Base-by-base conservation (phyloP, 2,329 filamentous ascomycete species). In the Pezicula radicicola region DNA sequence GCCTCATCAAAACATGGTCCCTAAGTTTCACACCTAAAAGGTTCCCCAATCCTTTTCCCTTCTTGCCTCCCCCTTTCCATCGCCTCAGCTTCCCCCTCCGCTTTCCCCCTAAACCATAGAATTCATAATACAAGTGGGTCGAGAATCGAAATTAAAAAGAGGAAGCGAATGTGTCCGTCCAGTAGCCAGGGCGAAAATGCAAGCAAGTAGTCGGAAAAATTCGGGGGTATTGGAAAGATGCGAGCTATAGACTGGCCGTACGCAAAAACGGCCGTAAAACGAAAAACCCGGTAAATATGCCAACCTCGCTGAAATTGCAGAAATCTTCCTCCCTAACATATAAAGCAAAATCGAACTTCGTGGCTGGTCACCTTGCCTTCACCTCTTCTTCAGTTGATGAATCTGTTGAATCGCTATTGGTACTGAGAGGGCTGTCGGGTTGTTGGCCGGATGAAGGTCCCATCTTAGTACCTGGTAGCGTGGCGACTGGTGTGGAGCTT, bases 371-470 rank as follows among this genome's bases (percentile, higher is more conserved):
- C 48, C 40, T 27, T 21, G 44, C 49, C 33, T 41, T 27, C 33
- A 42, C 41, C 25, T 57, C 50, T 16, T 50, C 54, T 25, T 51
- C 50, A 41, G 53, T 56, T 30, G 50, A 51, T 27, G 61, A 62
- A n/a, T 55, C 58, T 28, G 61, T 58, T 6, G 54, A 49, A 30
- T 63, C 60, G 27, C 59, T 63, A 25, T 57, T 53, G n/a, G 57
- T 55, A 42, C 59, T 45, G 15, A 19, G 19, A 19, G 48, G 48
- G 18, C 48, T 62, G 12, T 51, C 51, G 10, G 58, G 55, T 41
- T 59, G 56, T 27, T 55, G 55, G 15, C 55, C 52, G 15, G 55
- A 54, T 28, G 58, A 58, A 37, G 49, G 35, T 40, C 58, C 53
- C 9, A 64, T 36, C 42, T 53, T 60, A 4, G 59, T 57, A 46